Evolutionary conservation across 78 protist genomes (phyloP), one percentile per base, ranked within the genome.

Genomic region (Thecamonas trahens): DNA sequence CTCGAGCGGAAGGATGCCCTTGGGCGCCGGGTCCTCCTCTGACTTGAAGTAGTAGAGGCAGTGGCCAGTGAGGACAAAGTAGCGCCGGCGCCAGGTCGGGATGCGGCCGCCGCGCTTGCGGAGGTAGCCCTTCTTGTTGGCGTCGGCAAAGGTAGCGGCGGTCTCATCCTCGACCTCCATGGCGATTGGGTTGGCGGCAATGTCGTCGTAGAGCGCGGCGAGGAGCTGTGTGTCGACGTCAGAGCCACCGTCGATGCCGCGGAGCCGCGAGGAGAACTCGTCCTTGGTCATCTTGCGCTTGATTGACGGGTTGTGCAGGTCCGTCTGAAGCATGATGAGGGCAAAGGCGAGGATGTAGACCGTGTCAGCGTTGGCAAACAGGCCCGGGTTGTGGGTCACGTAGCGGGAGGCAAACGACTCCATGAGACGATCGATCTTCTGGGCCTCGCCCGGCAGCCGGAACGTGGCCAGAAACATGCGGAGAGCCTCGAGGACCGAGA

Each of bases 301-400:
- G 29, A 73, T 57, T n/a, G n/a, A 31, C 8, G 66, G 69, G 61
- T 64, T 77, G 67, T 96, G 99, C 60, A 82, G 76, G 85, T 96
- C 99, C 0, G 98, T 95, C 80, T 93, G 81, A 55, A 96, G 91
- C 94, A 96, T 89, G 67, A 96, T 95, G 64, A 75, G 58, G 17
- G 96, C 83, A 72, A 80, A 96, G 2, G 99, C 97, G 22, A 96
- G 81, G 22, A 91, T 83, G 64, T 96, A 96, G 22, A 93, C 98
- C 31, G 98, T 73, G 61, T 85, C 92, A n/a, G 91, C 90, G 57
- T 68, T 78, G 40, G 80, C 77, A 52, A 86, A 86, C 59, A 71
- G 60, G 70, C 29, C 59, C 50, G 28, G 67, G 60, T 87, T 87
- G 5, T 87, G 71, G 24, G 26, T 65, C 55, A 76, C 76, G 63